phyloP scores from a whole-genome alignment of 2,329 filamentous ascomycete species.

The Blumeria hordei region DNA sequence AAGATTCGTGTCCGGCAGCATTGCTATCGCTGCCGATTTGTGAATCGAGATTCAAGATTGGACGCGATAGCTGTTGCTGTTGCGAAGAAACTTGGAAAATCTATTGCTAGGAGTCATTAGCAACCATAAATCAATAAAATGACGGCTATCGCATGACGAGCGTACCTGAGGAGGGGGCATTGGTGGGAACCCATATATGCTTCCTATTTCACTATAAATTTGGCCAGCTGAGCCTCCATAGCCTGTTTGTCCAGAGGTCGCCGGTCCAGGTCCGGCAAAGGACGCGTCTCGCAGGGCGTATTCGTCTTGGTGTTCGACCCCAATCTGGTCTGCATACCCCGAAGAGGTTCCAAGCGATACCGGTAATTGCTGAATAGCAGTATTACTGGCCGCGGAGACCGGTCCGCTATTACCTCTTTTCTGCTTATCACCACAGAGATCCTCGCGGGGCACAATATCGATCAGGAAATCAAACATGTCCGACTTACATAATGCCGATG shows the following conservation, averaged over 20 bases:
- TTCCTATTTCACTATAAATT: constrained; percentile 63
- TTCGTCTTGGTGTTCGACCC: constrained; percentile 38
- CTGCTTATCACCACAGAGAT: constrained; percentile 52
- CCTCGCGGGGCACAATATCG: constrained; percentile 91
- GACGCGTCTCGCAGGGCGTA: constrained; percentile 60
- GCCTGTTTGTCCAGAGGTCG: constrained; percentile 22
- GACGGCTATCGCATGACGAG: neutral
- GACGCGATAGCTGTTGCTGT: too few relatives aligned
- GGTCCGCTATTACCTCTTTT: constrained; percentile 38
- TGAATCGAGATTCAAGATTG: too few relatives aligned
- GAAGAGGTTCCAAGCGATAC: constrained; percentile 21
- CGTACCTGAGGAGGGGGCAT: constrained; percentile 68
- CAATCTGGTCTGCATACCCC: constrained; percentile 28
- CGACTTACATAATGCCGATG: constrained; percentile 81
- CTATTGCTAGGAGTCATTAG: too few relatives aligned
- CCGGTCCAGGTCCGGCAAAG: constrained; percentile 60
- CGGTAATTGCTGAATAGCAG: constrained; percentile 27
- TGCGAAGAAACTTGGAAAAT: too few relatives aligned
- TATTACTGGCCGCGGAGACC: constrained; percentile 20
- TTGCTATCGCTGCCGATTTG: too few relatives aligned
- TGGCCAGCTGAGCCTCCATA: constrained; percentile 57
- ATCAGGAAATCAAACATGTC: constrained; percentile 99
- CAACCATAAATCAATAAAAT: too few relatives aligned
- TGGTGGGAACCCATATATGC: constrained; percentile 63
- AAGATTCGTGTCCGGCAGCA: too few relatives aligned